These are phyloP conservation scores for Erysimum pusillum DNA, from an alignment of 441 rosid species.

Conservation along the genomic window DNA sequence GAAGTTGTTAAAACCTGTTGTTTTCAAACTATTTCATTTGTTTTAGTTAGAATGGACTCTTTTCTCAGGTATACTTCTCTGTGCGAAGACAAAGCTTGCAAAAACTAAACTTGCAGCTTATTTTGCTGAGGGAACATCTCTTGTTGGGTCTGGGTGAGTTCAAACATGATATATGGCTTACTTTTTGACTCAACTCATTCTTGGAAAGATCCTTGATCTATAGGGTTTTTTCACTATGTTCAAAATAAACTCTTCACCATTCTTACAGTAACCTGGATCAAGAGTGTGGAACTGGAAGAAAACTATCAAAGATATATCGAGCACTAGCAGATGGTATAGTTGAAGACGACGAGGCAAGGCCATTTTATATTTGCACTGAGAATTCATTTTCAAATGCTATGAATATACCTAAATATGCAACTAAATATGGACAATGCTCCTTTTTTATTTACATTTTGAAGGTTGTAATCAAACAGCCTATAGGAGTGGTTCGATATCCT, in stretches of 20 bases:
- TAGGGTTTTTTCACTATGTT: conserved; percentile 4
- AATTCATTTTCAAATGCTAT: neutral
- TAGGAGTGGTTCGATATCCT: conserved; percentile 75
- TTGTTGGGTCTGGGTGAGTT: conserved; percentile 60
- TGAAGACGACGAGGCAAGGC: conserved; percentile 67
- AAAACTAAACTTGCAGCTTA: conserved; percentile 65
- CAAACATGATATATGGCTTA: conserved; percentile 19
- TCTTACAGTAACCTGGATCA: conserved; percentile 48
- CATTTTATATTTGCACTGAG: conserved; percentile 8
- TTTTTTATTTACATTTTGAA: conserved; percentile 44
- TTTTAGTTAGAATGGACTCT: conserved; percentile 10
- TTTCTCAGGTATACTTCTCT: conserved; percentile 81
- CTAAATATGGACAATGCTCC: conserved; percentile 11
- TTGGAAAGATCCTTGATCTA: conserved; percentile 6
- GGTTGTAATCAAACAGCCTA: conserved; percentile 79
- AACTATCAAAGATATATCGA: conserved; percentile 79
- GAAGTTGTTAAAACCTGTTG: conserved; percentile 9
- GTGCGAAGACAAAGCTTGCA: conserved; percentile 89
- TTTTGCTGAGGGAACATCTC: conserved; percentile 77
- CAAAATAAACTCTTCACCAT: conserved; percentile 21
- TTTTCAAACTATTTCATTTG: conserved; percentile 6
- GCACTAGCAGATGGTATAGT: conserved; percentile 78
- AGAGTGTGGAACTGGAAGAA: conserved; percentile 53
- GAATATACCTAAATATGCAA: neutral
- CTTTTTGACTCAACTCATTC: conserved; percentile 14